Conservation (phyloP, 2,329 filamentous ascomycete species). For the Talaromyces verruculosus region DNA sequence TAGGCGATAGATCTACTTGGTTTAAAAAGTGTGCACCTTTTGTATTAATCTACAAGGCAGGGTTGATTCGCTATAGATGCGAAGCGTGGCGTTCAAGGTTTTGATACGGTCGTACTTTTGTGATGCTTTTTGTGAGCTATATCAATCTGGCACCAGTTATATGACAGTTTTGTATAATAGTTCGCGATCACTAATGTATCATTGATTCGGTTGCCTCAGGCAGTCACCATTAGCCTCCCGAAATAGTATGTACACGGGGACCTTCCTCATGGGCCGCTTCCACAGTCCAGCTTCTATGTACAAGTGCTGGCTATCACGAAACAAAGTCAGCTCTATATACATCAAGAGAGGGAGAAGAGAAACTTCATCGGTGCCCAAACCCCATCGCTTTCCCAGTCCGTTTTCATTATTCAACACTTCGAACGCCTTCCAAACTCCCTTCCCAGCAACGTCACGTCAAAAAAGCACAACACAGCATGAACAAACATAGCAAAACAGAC, state of each 20-base stretch:
- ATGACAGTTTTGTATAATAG: slow-evolving; percentile 18
- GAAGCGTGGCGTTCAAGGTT: slow-evolving; percentile 20
- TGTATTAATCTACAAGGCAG: background rate
- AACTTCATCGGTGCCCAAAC: background rate
- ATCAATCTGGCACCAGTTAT: slow-evolving; percentile 3
- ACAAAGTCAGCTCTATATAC: slow-evolving; percentile 12
- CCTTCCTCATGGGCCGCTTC: background rate
- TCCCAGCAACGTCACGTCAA: background rate
- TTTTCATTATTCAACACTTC: background rate
- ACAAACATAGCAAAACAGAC: background rate
- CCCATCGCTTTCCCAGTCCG: background rate
- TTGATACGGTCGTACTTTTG: slow-evolving; percentile 8
- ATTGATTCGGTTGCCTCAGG: slow-evolving; percentile 1
- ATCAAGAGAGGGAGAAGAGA: slow-evolving; percentile 6
- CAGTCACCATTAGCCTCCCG: slow-evolving; percentile 8
- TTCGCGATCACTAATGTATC: slow-evolving; percentile 11
- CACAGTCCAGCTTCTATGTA: slow-evolving; percentile 15
- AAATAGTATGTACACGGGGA: slow-evolving; percentile 19
- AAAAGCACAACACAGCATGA: background rate
- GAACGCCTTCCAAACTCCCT: background rate
- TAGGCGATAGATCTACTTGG: slow-evolving; percentile 38
- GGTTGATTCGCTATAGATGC: slow-evolving; percentile 6
- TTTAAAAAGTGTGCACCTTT: background rate
- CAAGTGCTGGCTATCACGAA: slow-evolving; percentile 4
- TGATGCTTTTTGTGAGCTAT: slow-evolving; percentile 15